phyloP scores from a whole-genome alignment of 2,329 filamentous ascomycete species.

The Aspergillus amoenus region DNA sequence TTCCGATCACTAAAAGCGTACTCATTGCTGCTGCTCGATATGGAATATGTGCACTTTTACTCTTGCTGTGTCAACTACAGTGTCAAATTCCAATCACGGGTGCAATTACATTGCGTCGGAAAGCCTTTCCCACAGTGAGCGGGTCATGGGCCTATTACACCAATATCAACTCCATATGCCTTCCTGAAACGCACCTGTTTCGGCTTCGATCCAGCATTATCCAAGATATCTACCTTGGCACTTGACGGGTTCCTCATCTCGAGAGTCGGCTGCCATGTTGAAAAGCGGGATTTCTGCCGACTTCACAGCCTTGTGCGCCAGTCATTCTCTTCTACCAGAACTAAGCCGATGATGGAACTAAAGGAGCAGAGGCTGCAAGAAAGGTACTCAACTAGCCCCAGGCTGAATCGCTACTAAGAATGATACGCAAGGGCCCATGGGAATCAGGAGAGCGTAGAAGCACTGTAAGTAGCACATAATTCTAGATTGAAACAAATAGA shows the following conservation, averaged over 20 bases:
- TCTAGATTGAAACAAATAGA: conserved; percentile 4
- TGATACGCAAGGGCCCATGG: not conserved
- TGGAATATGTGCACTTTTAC: not conserved
- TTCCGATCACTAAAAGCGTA: not conserved
- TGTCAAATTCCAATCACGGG: not conserved
- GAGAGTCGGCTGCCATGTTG: not conserved
- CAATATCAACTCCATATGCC: not conserved
- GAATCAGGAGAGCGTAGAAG: not conserved
- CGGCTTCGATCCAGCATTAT: not conserved
- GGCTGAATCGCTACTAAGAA: not conserved
- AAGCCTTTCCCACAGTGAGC: not conserved
- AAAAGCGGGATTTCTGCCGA: not conserved
- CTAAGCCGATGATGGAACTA: not conserved
- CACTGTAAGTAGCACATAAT: not conserved
- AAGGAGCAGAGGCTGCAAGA: not conserved
- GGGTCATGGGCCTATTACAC: not conserved
- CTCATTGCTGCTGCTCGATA: not conserved
- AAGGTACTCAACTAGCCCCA: not conserved
- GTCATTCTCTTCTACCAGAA: not conserved
- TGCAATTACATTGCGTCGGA: not conserved
- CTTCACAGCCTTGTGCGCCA: not conserved
- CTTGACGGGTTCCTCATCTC: not conserved
- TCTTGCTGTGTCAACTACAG: not conserved
- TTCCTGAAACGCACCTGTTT: not conserved
- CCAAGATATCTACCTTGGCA: too few species aligned